Percentiles rank a stretch among this genome's conserved stretches.
Conservation (phyloP, 768 basidiomycete genomes). For the Hydnomerulius pinastri region DNA sequence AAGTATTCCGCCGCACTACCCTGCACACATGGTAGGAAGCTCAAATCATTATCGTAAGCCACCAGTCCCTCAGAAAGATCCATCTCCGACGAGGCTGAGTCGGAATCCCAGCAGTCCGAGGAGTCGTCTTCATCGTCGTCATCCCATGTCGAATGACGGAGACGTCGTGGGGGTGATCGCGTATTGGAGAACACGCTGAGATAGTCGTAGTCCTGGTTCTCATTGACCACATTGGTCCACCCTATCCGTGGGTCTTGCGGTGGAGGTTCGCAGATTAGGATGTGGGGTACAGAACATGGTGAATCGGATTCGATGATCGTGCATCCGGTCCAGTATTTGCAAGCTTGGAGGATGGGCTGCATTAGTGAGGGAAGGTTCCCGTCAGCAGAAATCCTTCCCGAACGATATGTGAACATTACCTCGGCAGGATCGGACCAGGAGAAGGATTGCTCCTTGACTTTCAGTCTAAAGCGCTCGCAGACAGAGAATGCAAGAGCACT, state of each 20-base stretch:
- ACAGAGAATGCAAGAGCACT: constrained; percentile 37
- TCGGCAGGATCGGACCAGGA: constrained; percentile 55
- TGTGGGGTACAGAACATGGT: constrained; percentile 47
- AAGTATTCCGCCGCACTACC: not conserved
- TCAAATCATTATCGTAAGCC: no score
- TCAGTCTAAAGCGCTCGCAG: constrained; percentile 42
- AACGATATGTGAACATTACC: constrained; percentile 27
- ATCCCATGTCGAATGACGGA: not conserved
- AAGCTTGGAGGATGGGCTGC: constrained; percentile 36
- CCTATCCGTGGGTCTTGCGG: constrained; percentile 42
- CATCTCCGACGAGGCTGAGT: not conserved
- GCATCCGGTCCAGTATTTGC: constrained; percentile 24
- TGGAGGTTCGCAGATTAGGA: constrained; percentile 42
- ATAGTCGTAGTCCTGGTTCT: constrained; percentile 4
- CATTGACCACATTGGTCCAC: constrained; percentile 31
- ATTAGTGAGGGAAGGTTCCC: not conserved
- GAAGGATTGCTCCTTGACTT: constrained; percentile 38
- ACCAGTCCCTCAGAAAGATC: not conserved
- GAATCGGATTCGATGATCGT: constrained; percentile 44
- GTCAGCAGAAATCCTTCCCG: not conserved
- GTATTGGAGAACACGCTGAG: not conserved
- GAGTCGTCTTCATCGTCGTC: not conserved
- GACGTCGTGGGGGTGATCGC: no score
- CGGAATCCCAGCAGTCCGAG: not conserved
- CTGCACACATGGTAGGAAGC: not conserved